Evolutionary conservation across 371 early-diverging fungal genomes (phyloP).

Genomic region (Apophysomyces trapeziformis): DNA sequence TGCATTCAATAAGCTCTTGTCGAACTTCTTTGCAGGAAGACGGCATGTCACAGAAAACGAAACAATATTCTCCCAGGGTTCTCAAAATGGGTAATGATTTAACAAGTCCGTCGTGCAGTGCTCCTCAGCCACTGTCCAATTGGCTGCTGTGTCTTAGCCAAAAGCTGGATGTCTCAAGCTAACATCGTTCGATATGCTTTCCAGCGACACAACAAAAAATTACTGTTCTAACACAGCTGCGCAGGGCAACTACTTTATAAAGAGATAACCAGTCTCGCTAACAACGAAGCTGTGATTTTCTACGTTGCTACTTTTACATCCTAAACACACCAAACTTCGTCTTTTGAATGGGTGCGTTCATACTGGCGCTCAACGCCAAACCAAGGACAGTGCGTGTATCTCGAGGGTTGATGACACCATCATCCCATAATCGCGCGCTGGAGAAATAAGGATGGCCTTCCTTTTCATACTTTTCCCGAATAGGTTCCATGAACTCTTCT

Average conservation of each 20-base stretch:
- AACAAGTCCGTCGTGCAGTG: no score
- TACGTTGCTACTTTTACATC: constrained; percentile 70
- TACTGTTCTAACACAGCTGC: no score
- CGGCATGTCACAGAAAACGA: constrained; percentile 45
- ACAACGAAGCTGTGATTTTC: background rate
- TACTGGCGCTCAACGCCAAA: constrained; percentile 82
- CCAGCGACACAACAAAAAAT: no score
- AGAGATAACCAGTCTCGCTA: no score
- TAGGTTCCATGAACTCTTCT: constrained; percentile 85
- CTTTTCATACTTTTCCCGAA: constrained; percentile 85
- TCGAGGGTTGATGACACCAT: constrained; percentile 93
- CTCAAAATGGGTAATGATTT: background rate
- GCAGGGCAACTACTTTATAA: no score
- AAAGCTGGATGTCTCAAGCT: no score
- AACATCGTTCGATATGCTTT: no score
- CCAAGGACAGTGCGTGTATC: constrained; percentile 92
- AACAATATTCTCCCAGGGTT: background rate
- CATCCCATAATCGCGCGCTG: constrained; percentile 94
- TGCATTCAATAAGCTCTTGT: constrained; percentile 71
- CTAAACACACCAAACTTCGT: constrained; percentile 96
- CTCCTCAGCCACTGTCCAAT: no score
- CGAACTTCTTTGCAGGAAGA: constrained; percentile 74
- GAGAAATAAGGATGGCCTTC: constrained; percentile 97
- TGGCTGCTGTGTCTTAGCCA: no score
- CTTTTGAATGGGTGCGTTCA: constrained; percentile 78